Conservation (phyloP, 345 rosid genomes). For the Microthlaspi erraticum region DNA sequence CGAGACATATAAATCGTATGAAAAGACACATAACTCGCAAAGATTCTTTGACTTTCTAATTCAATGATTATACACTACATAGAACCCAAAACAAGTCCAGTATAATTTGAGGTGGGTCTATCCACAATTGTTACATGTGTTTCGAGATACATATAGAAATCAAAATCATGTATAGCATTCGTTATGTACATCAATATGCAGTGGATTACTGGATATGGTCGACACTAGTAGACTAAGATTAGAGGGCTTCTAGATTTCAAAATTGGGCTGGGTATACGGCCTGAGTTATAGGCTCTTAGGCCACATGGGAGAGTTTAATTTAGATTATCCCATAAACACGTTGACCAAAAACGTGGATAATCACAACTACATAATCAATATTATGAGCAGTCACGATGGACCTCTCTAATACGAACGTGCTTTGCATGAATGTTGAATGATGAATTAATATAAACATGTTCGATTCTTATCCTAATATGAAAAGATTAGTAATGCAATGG, state of each 20-base stretch:
- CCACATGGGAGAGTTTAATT: no score
- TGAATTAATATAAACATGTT: background rate
- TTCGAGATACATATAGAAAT: background rate
- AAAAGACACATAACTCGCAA: background rate
- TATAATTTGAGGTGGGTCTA: conserved; percentile 21
- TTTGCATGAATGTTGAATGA: conserved; percentile 35
- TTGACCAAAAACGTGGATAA: background rate
- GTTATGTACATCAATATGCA: conserved; percentile 5
- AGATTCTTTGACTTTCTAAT: conserved; percentile 24
- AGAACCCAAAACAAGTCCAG: background rate
- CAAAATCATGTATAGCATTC: background rate
- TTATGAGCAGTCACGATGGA: conserved; percentile 28
- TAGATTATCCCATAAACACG: background rate
- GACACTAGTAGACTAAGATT: background rate
- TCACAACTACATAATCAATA: background rate
- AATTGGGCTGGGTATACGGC: conserved; percentile 26
- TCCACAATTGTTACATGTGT: background rate
- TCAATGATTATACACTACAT: conserved; percentile 22
- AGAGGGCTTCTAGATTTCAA: background rate
- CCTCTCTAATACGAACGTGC: conserved; percentile 25
- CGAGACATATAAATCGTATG: background rate
- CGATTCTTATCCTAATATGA: background rate
- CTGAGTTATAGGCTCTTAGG: no score
- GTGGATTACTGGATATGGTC: background rate
- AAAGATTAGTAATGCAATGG: background rate